Evolutionary conservation across 331 rosid genomes (phyloP).

Genomic region (Ulmus americana): DNA sequence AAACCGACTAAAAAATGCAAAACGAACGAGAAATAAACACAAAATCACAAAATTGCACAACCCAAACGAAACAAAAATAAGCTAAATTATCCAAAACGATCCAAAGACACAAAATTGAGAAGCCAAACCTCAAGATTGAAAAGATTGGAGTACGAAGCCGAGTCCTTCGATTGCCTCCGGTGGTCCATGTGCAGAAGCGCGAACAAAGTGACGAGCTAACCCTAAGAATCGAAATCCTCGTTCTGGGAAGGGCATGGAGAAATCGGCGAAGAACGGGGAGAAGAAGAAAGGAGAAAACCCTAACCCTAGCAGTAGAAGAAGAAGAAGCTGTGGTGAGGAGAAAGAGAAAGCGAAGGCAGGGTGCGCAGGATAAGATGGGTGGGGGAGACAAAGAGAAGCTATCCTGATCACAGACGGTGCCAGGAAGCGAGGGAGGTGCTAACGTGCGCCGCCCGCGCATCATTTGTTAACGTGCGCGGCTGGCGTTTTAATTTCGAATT

Average conservation of each 20-base stretch:
- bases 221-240: conserved; percentile 25
- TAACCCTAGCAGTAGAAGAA: conserved; percentile 10
- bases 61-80: neutral
- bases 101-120: neutral
- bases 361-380: conserved; percentile 66
- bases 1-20: neutral
- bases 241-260: conserved; percentile 29
- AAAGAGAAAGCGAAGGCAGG: conserved; percentile 20
- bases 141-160: conserved; percentile 59
- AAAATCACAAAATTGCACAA: neutral
- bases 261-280: conserved; percentile 12
- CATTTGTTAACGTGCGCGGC: conserved; percentile 39
- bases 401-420: conserved; percentile 26
- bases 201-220: conserved; percentile 19
- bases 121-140: conserved; percentile 79
- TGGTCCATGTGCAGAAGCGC: conserved; percentile 52
- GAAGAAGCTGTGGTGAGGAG: neutral
- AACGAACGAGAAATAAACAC: neutral
- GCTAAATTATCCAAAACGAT: neutral
- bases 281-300: neutral
- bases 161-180: conserved; percentile 57
- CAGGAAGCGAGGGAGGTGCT: conserved; percentile 27
- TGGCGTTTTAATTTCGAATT: neutral
- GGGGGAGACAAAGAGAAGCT: conserved; percentile 23
- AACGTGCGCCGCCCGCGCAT: conserved; percentile 33